phyloP scores from a whole-genome alignment of 352 stramenopile genomes.

The Phytophthora tubulina region DNA sequence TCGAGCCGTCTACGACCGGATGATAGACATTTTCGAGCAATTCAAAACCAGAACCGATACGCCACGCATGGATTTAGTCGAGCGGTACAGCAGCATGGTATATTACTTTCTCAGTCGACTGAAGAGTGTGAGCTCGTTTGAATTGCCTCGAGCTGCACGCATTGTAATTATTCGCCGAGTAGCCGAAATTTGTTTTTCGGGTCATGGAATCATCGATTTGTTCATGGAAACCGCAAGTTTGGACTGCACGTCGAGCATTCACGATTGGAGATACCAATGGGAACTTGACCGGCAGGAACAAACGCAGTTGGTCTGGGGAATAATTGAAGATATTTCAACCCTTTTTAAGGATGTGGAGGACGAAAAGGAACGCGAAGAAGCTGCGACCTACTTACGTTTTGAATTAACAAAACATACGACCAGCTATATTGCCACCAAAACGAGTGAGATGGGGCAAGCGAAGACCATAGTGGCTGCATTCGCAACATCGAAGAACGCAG shows the following conservation, averaged over 20 bases:
- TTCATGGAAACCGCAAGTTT: constrained; percentile 3
- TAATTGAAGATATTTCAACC: constrained; percentile 1
- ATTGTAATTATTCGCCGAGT: constrained; percentile 11
- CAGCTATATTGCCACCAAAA: neutral
- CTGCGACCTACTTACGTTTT: constrained; percentile 14
- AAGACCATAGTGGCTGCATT: neutral
- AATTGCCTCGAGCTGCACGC: neutral
- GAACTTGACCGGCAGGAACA: neutral
- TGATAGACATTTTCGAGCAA: constrained; percentile 12
- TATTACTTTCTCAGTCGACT: neutral
- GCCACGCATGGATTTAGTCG: neutral
- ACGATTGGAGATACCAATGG: constrained; percentile 19
- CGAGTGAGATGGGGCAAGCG: neutral
- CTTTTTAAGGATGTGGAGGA: neutral
- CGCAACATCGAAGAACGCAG: neutral
- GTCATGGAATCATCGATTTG: neutral
- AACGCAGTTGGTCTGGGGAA: neutral
- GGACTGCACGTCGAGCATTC: neutral
- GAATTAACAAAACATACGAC: constrained; percentile 14
- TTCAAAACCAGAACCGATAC: neutral
- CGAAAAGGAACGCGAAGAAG: neutral
- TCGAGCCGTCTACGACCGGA: constrained; percentile 13
- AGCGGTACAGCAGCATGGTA: neutral
- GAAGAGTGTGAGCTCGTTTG: neutral
- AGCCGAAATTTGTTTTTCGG: constrained; percentile 8